Percentiles rank a stretch among this genome's conserved stretches.
Evolutionary conservation across 2,329 filamentous ascomycete genomes (phyloP).

Genomic region (Curvularia spicifera): DNA sequence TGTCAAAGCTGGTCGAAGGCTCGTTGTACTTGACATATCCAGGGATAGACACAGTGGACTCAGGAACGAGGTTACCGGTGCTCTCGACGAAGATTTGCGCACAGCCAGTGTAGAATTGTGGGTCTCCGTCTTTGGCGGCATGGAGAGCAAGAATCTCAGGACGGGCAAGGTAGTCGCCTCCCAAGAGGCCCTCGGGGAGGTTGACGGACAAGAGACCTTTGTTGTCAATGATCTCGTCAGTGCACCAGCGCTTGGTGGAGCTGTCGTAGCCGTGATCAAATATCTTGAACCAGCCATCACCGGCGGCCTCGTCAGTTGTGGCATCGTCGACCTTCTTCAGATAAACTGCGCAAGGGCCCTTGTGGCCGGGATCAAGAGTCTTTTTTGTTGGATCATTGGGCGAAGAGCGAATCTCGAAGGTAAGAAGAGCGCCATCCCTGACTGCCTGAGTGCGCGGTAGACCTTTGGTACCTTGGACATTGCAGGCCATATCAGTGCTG

Average conservation of each 20-base stretch:
- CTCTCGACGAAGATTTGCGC: constrained; percentile 71
- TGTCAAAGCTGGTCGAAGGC: constrained; percentile 67
- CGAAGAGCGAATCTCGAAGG: constrained; percentile 70
- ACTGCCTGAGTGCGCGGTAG: constrained; percentile 57
- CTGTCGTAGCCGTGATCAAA: constrained; percentile 71
- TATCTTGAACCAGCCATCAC: constrained; percentile 80
- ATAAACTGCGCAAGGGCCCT: constrained; percentile 75
- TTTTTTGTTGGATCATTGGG: constrained; percentile 62
- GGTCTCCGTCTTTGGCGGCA: constrained; percentile 58
- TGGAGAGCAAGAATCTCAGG: constrained; percentile 75
- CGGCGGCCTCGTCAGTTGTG: constrained; percentile 57
- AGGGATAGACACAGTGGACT: constrained; percentile 68
- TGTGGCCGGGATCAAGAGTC: constrained; percentile 66
- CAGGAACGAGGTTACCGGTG: constrained; percentile 55
- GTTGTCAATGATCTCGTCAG: constrained; percentile 69
- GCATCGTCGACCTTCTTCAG: constrained; percentile 71
- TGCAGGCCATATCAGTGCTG: constrained; percentile 73
- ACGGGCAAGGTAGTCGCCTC: constrained; percentile 74
- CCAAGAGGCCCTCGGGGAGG: constrained; percentile 66
- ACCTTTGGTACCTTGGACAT: constrained; percentile 56
- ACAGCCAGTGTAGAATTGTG: constrained; percentile 78
- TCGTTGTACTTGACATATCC: constrained; percentile 65
- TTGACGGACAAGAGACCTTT: constrained; percentile 68
- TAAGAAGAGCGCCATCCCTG: constrained; percentile 62
- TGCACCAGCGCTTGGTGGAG: constrained; percentile 68